Evolutionary conservation across 768 basidiomycete genomes (phyloP), one percentile per base, ranked within the genome.

Genomic region (Russula olivacea): DNA sequence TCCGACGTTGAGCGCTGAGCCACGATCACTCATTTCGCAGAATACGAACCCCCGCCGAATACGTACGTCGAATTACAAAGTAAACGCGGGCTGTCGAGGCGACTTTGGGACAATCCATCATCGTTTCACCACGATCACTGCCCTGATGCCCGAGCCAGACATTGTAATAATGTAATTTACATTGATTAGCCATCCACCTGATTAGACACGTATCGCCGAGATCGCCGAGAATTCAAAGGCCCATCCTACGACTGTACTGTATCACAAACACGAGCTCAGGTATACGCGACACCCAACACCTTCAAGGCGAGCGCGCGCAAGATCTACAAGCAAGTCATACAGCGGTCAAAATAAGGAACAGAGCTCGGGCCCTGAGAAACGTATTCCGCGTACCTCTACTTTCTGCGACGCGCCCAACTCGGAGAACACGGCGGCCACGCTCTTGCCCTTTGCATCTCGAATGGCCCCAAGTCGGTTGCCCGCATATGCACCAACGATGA

Each of bases 371-470:
- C 23, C 50, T 12, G 11, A 17, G 36, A 9, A 8, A 32, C 2
- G 10, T 50, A 41, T 32, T 17, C 50, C 8, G 70, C 78, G 0
- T 69, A 91, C 93, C 84, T 96, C 90, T 53, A 93, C 92, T 73
- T 91, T 95, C 79, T 94, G 88, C 55, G 76, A 77, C 2, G 84
- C 82, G 19, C 84, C 87, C 28, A 97, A 79, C 23, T 89, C 82
- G 51, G 78, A 75, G 72, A 98, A 98, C 19, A 97, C 94, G 10
- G 88, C 81, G 2, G 90, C 93, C 25, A 98, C 93, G 65, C 88
- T 89, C 80, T 91, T 93, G 11, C 94, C 90, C 77, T 98, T 98
- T 4, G 94, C 94, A 70, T 98, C 94, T 61, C 94, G 80, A 52
- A 98, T 79, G 3, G 93, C 92, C 48, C 94, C 94, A 32, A 97